Evolutionary conservation across 1,284 basidiomycete genomes (phyloP).

Genomic region (Hymenochaete sp.): DNA sequence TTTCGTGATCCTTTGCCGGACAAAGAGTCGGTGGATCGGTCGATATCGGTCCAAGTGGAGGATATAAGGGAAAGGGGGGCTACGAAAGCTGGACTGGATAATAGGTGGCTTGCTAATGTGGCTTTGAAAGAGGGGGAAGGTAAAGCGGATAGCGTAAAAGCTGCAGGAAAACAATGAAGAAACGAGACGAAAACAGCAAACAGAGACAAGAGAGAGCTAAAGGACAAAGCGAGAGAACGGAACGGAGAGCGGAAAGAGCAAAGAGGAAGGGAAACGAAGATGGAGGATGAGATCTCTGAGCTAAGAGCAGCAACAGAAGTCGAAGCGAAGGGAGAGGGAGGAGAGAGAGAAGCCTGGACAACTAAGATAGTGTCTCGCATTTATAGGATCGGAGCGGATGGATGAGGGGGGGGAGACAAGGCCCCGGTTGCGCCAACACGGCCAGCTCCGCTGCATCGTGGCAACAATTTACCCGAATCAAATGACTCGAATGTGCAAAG

Average conservation of each 20-base stretch:
- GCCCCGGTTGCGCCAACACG: slow-evolving; percentile 12
- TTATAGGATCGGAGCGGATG: background rate
- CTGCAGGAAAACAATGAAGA: slow-evolving; percentile 13
- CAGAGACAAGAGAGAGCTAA: slow-evolving; percentile 17
- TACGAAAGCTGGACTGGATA: too few species aligned
- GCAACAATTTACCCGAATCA: slow-evolving; percentile 14
- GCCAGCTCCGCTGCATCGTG: slow-evolving; percentile 13
- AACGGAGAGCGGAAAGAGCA: slow-evolving; percentile 7
- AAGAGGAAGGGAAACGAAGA: slow-evolving; percentile 4
- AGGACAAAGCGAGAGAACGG: slow-evolving; percentile 18
- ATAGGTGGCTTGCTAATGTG: too few species aligned
- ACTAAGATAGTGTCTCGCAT: background rate
- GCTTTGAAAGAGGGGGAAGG: background rate
- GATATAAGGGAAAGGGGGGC: too few species aligned
- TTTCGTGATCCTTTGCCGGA: too few species aligned
- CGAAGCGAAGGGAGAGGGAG: background rate
- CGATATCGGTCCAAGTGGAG: too few species aligned
- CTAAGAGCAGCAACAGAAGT: slow-evolving; percentile 1
- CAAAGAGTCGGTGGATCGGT: too few species aligned
- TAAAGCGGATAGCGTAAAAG: background rate
- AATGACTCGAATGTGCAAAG: too few species aligned
- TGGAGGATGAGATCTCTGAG: background rate
- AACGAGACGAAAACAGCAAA: slow-evolving; percentile 17
- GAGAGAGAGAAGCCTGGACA: background rate
- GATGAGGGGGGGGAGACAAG: slow-evolving; percentile 8